Conservation (phyloP, 305 asterid genomes). For the Fraxinus sp. region DNA sequence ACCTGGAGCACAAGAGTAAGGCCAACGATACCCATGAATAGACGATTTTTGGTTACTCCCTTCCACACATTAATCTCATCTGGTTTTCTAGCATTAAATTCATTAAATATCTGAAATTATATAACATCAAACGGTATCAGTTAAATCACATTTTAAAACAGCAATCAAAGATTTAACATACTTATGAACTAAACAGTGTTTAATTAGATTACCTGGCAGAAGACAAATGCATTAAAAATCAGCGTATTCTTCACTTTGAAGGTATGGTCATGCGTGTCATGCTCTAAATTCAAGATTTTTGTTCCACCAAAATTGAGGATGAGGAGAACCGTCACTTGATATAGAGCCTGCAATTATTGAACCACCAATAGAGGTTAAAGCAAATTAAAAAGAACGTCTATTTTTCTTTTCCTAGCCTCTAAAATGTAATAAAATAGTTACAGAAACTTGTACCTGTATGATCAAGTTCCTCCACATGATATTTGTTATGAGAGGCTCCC, state of each 20-base stretch:
- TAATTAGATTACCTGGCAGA: conserved; percentile 64
- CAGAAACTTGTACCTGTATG: conserved; percentile 58
- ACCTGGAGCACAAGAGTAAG: conserved; percentile 86
- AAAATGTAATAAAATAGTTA: conserved; percentile 5
- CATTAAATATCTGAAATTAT: conserved; percentile 68
- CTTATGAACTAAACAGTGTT: neutral
- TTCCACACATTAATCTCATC: conserved; percentile 77
- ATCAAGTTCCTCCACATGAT: conserved; percentile 96
- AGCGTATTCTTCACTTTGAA: conserved; percentile 65
- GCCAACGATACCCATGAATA: conserved; percentile 70
- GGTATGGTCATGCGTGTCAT: conserved; percentile 46
- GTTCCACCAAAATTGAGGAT: conserved; percentile 78
- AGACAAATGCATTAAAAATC: conserved; percentile 84
- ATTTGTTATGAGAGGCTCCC: conserved; percentile 97
- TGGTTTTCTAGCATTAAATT: conserved; percentile 91
- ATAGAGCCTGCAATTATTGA: conserved; percentile 66
- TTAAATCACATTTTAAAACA: neutral
- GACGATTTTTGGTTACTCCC: conserved; percentile 69
- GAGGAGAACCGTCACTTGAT: conserved; percentile 86
- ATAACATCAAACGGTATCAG: conserved; percentile 8
- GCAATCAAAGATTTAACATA: neutral
- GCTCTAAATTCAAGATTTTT: conserved; percentile 56
- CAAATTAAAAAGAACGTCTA: neutral
- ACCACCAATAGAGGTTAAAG: conserved; percentile 12
- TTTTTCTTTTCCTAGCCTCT: conserved; percentile 1